Percentiles rank a stretch among this genome's conserved stretches.
These are phyloP conservation scores for Nymphaea colorata DNA, from an alignment of 164 flowering plant species.

Conservation along the genomic window DNA sequence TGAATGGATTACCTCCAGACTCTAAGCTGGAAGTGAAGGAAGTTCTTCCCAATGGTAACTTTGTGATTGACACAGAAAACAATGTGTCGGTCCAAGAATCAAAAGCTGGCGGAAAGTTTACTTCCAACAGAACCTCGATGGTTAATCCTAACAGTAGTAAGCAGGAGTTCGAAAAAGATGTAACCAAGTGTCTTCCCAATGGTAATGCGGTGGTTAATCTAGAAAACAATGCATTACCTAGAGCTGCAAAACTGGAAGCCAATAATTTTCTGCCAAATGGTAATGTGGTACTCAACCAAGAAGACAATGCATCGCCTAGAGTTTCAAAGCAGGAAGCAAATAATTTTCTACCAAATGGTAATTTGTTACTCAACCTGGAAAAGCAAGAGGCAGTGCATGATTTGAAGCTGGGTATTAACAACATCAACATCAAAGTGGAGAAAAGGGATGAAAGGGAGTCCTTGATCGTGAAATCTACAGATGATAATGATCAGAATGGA, in stretches of 20 bases:
- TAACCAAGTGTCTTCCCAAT: background rate
- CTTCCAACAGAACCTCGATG: background rate
- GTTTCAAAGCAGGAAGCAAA: background rate
- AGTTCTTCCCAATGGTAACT: conserved; percentile 1
- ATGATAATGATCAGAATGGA: background rate
- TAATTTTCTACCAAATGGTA: background rate
- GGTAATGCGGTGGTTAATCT: background rate
- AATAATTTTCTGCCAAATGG: background rate
- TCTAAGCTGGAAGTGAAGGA: conserved; percentile 3
- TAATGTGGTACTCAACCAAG: background rate
- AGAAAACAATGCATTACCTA: background rate
- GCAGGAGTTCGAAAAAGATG: background rate
- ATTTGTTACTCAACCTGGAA: background rate
- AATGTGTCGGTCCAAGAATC: background rate
- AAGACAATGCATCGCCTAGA: no score
- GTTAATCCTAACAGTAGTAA: background rate
- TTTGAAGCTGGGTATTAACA: background rate
- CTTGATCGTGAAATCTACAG: conserved; percentile 9
- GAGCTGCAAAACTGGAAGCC: background rate
- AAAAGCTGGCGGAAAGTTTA: background rate
- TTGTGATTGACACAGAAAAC: background rate
- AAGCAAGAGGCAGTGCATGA: background rate
- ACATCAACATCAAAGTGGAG: conserved; percentile 17
- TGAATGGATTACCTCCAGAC: background rate
- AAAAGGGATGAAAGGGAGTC: conserved; percentile 13